Base-by-base conservation (phyloP, 148 eudicot genomes). In the Polygonum maritimum region DNA sequence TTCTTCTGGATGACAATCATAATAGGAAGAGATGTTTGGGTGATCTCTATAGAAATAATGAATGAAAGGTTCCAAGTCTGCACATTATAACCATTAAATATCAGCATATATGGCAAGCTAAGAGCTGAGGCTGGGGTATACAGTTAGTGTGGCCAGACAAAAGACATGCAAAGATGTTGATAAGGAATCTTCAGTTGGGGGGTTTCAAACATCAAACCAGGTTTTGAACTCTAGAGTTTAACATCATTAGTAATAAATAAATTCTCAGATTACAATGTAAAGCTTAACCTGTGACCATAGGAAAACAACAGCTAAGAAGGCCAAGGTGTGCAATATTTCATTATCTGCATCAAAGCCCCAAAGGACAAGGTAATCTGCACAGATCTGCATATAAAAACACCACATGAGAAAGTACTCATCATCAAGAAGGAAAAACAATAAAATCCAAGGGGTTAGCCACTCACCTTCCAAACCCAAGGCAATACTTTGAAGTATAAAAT, bases 381-480 rank as follows among this genome's bases (percentile, higher is more conserved):
- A 83, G 83, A 76, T 89, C 99, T 95, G 89, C 72, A 79, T 48
- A 63, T 48, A 78, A 31, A 48, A 36, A 57, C 62, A 63, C 41
- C 21, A 69, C 73, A 39, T 76, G 54, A 41, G 54, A 22, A 72
- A 44, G 35, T 9, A 72, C 35, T 72, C 75, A 45, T 39, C 21
- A 75, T 18, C 39, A 9, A 36, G 49, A 69, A n/a, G 60, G 70
- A 18, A 60, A 40, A 75, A 38, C 38, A 79, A 48, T 22, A 21
- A 45, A 15, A 16, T 51, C 16, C 26, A 41, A 51, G 19, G 35
- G 78, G 9, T 63, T 38, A 49, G 72, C 69, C 73, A 84, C 87
- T 75, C 73, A 92, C 99, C 89, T 87, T 89, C 99, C 99, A 95
- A 76, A 92, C 86, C 96, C 92, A 95, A 71, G 99, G 99, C 70